These are phyloP conservation scores for Hypoxylon cercidicola DNA, from an alignment of 495 filamentous ascomycete species.

Conservation along the genomic window DNA sequence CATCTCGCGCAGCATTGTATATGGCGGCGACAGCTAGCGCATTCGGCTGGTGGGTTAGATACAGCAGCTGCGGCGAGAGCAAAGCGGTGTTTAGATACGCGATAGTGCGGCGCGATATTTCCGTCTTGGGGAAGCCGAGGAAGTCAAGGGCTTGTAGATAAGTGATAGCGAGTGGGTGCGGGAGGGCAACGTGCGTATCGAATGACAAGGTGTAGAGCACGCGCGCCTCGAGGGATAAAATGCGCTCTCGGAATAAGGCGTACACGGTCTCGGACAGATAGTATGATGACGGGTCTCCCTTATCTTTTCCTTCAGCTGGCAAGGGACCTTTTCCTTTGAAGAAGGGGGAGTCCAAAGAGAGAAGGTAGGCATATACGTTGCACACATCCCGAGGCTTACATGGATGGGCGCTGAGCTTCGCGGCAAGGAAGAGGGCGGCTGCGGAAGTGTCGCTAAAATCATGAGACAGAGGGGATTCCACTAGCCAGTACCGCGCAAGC, in stretches of 20 bases:
- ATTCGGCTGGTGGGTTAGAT: constrained; percentile 90
- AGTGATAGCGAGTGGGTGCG: constrained; percentile 88
- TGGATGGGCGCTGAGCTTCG: constrained; percentile 84
- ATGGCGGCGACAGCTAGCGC: constrained; percentile 87
- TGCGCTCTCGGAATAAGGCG: constrained; percentile 65
- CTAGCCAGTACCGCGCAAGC: constrained; percentile 86
- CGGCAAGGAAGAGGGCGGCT: constrained; percentile 80
- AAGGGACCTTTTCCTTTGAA: constrained; percentile 47
- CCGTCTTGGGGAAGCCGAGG: constrained; percentile 42
- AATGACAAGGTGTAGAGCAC: constrained; percentile 82
- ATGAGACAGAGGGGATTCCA: constrained; percentile 54
- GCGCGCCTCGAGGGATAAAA: constrained; percentile 76
- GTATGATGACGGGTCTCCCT: constrained; percentile 64
- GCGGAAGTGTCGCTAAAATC: constrained; percentile 78
- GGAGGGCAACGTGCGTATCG: constrained; percentile 82
- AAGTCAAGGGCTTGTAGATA: constrained; percentile 91
- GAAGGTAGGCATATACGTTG: constrained; percentile 85
- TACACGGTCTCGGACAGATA: constrained; percentile 80
- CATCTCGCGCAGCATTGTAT: constrained; percentile 86
- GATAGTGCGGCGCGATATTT: constrained; percentile 70
- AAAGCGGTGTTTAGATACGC: constrained; percentile 85
- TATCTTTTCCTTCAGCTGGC: background rate
- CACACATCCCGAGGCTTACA: constrained; percentile 79
- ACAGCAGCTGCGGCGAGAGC: constrained; percentile 87
- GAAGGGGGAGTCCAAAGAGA: constrained; percentile 72